Percentiles rank a stretch among this genome's conserved stretches.
Conservation (phyloP, 768 basidiomycete genomes). For the Tylopilus cervinicoccineus region DNA sequence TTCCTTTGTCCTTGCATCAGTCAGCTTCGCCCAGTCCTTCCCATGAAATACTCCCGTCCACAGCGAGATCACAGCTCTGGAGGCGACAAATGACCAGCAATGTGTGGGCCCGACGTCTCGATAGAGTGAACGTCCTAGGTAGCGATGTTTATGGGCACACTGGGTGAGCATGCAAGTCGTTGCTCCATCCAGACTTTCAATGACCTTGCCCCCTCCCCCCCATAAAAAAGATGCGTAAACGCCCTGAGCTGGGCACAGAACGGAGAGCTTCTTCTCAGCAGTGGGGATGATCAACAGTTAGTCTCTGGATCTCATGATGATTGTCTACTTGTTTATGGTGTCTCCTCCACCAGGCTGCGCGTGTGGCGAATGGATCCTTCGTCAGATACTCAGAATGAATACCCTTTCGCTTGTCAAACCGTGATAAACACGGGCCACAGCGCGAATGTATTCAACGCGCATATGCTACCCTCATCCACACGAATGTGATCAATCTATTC, state of each 20-base stretch:
- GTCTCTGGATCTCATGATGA: slow-evolving; percentile 14
- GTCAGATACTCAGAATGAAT: slow-evolving; percentile 39
- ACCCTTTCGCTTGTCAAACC: slow-evolving; percentile 61
- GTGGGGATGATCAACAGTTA: slow-evolving; percentile 71
- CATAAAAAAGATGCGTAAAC: slow-evolving; percentile 67
- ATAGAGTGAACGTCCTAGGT: slow-evolving; percentile 75
- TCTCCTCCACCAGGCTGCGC: slow-evolving; percentile 48
- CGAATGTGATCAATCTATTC: slow-evolving; percentile 54
- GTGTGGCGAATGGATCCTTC: slow-evolving; percentile 67
- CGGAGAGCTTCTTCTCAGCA: slow-evolving; percentile 62
- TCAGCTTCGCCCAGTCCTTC: slow-evolving; percentile 1
- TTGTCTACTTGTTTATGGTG: slow-evolving; percentile 3
- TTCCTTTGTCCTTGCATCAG: not conserved
- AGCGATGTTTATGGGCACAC: slow-evolving; percentile 57
- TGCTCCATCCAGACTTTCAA: not conserved
- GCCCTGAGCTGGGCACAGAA: slow-evolving; percentile 69
- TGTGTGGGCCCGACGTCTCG: slow-evolving; percentile 36
- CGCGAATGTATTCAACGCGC: slow-evolving; percentile 81
- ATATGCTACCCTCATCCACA: slow-evolving; percentile 76
- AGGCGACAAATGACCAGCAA: slow-evolving; percentile 21
- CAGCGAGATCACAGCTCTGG: slow-evolving; percentile 22
- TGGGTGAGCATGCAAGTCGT: slow-evolving; percentile 45
- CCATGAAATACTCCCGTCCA: slow-evolving; percentile 14
- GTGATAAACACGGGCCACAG: slow-evolving; percentile 78
- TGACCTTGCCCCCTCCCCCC: not conserved